phyloP scores from a whole-genome alignment of 805 yeast genomes.

The Ogataea degrootiae region DNA sequence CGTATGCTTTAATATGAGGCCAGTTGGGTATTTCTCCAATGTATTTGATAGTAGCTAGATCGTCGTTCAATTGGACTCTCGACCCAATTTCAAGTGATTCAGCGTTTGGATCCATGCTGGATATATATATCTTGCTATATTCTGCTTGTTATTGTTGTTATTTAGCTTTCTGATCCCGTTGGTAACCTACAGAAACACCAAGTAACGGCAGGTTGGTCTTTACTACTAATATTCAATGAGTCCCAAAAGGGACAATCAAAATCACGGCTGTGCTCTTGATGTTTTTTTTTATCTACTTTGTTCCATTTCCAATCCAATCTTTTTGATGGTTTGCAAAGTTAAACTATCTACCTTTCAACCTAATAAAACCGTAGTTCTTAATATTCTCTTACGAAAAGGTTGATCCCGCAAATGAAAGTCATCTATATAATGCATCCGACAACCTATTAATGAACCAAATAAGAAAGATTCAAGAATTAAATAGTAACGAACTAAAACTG shows the following conservation, averaged over 20 bases:
- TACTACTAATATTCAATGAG: too few relatives aligned
- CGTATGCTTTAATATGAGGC: conserved; percentile 54
- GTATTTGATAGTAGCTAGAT: conserved; percentile 59
- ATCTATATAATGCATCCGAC: neutral
- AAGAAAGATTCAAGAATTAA: conserved; percentile 46
- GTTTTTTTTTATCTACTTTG: too few relatives aligned
- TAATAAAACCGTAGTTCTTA: neutral
- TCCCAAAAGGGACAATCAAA: too few relatives aligned
- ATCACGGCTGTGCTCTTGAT: too few relatives aligned
- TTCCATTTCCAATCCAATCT: too few relatives aligned
- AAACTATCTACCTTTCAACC: too few relatives aligned
- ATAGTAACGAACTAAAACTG: conserved; percentile 59
- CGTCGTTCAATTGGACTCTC: conserved; percentile 34
- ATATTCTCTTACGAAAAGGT: neutral
- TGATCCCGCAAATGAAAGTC: neutral
- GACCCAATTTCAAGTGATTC: conserved; percentile 6
- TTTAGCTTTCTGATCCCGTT: neutral
- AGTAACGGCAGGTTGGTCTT: too few relatives aligned
- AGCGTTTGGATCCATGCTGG: neutral
- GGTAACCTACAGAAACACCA: too few relatives aligned
- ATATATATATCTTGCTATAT: neutral
- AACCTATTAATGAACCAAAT: conserved; percentile 16
- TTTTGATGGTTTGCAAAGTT: too few relatives aligned
- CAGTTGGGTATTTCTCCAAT: conserved; percentile 61
- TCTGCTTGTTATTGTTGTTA: neutral